A percentile compares a stretch with the other conserved stretches of the same genome.
Conservation (phyloP, 495 filamentous ascomycete genomes). For the Bryoglossum gracile region DNA sequence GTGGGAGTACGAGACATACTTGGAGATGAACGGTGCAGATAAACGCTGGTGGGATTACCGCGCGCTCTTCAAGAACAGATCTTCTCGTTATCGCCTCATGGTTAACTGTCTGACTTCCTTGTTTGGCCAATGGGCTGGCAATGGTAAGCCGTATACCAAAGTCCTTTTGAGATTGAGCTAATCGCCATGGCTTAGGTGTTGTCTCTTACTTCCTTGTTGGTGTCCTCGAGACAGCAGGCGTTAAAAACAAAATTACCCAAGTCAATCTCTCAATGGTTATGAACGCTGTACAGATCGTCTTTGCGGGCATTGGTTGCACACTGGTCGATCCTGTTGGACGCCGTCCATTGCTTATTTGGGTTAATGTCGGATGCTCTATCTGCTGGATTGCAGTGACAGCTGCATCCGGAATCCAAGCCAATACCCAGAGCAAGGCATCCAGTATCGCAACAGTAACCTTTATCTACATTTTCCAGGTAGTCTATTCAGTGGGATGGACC, state of each 20-base stretch:
- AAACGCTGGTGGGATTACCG: constrained; percentile 55
- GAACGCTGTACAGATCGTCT: constrained; percentile 6
- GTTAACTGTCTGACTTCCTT: constrained; percentile 40
- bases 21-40: constrained; percentile 41
- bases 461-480: constrained; percentile 55
- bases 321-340: constrained; percentile 64
- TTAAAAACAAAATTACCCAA: constrained; percentile 39
- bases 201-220: constrained; percentile 29
- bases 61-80: constrained; percentile 42
- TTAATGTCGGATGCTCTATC: constrained; percentile 40
- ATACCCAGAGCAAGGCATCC: constrained; percentile 42
- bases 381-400: constrained; percentile 50
- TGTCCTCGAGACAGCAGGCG: constrained; percentile 45
- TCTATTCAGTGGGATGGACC: constrained; percentile 56
- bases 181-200: constrained; percentile 23
- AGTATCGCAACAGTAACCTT: constrained; percentile 44
- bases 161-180: not conserved
- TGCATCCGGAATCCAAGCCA: constrained; percentile 36
- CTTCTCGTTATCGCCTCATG: constrained; percentile 36
- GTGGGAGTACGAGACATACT: constrained; percentile 40
- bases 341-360: constrained; percentile 50
- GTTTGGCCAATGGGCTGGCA: constrained; percentile 60
- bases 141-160: constrained; percentile 27
- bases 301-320: constrained; percentile 50
- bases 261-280: constrained; percentile 35